Conservation (phyloP, 1,284 basidiomycete species). For the Cutaneotrichosporon arboriforme region DNA sequence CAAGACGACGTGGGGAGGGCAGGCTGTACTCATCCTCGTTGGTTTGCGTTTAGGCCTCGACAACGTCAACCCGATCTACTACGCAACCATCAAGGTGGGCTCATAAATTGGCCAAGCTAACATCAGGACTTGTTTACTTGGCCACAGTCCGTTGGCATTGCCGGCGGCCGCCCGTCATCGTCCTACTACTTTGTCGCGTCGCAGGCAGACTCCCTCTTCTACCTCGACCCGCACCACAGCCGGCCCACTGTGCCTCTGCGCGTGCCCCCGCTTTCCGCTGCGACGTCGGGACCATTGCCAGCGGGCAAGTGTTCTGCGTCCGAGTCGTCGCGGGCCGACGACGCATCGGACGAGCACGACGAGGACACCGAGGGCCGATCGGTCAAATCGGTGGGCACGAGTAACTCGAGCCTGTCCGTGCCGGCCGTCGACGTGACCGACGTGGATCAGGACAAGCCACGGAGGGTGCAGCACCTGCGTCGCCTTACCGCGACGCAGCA, state of each 20-base stretch:
- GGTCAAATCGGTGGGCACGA: not conserved
- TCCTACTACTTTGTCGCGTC: slow-evolving; percentile 96
- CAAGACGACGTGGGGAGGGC: slow-evolving; percentile 62
- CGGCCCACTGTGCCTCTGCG: slow-evolving; percentile 73
- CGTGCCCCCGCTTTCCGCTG: slow-evolving; percentile 51
- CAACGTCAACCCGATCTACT: slow-evolving; percentile 90
- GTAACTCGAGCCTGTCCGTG: not conserved
- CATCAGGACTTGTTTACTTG: slow-evolving; percentile 76
- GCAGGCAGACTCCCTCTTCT: slow-evolving; percentile 84
- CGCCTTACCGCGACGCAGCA: slow-evolving; percentile 2
- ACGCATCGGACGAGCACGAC: slow-evolving; percentile 2
- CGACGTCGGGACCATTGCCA: not conserved
- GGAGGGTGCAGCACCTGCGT: not conserved
- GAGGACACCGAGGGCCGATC: slow-evolving; percentile 14
- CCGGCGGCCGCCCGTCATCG: slow-evolving; percentile 87
- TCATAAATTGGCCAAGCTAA: not conserved
- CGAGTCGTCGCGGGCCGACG: slow-evolving; percentile 1
- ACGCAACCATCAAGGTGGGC: slow-evolving; percentile 79
- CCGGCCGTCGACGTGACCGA: slow-evolving; percentile 33
- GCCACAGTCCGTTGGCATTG: slow-evolving; percentile 92
- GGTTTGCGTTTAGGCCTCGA: slow-evolving; percentile 84
- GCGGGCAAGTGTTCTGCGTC: not conserved
- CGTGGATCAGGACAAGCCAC: slow-evolving; percentile 23
- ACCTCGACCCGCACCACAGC: slow-evolving; percentile 91
- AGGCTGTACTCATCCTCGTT: slow-evolving; percentile 79